Evolutionary conservation across 2,329 filamentous ascomycete species (phyloP), one percentile per base, ranked within the genome.

Genomic region (Chrysosporium keratinophilum): DNA sequence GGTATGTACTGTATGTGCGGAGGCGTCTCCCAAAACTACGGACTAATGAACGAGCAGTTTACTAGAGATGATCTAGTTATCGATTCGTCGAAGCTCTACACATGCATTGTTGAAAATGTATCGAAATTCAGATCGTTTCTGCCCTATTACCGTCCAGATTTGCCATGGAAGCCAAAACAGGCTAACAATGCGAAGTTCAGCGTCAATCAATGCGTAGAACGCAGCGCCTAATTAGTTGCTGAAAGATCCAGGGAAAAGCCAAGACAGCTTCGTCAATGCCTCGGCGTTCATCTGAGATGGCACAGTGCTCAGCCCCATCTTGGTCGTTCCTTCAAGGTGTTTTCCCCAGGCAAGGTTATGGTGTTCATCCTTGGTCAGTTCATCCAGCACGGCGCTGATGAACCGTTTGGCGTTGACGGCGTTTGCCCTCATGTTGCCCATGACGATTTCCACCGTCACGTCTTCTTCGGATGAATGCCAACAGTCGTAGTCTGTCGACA

Each of bases 401-500:
- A 97, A 84, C 50, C 83, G 78, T 68, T 85, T 84, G 34, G 93
- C 93, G 65, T 97, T 98, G 66, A 84, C 78, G 50, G 87, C 79
- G 71, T 98, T 98, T 61, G 88, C 85, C 67, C 86, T 85, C 93
- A 98, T 98, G 72, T 95, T 88, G 57, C 82, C 85, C 83, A 95
- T 88, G 54, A 98, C 93, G 87, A 97, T 95, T 70, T 90, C 87
- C 19, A 98, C 93, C 58, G 89, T 90, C 58, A 98, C 93, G 57
- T 80, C 76, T 60, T 87, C 87, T 47, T 79, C 80, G 17, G 80
- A 82, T 49, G 52, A 48, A 67, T 90, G 86, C 93, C 93, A 98
- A 81, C 91, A 97, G 76, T 98, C 93, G 71, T 98, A 98, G 76
- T 98, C 93, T 28, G 93, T 98, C 34, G 88, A 88, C 93, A 98